Conservation (phyloP, 2,329 filamentous ascomycete genomes). For the Aspergillus ochraceus region DNA sequence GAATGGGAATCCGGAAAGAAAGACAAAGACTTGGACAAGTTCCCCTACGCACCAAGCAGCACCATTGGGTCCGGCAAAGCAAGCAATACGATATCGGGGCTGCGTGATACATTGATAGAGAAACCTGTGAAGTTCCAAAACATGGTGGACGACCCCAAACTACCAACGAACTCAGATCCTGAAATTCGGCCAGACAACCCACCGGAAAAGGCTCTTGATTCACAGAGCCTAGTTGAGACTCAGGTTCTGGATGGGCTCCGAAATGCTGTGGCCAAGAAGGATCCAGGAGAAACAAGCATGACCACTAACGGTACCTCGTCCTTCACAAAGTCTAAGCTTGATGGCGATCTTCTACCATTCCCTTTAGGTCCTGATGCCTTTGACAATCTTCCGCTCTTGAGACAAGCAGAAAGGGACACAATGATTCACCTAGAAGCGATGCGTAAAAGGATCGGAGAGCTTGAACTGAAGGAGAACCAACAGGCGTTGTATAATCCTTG, state of each 20-base stretch:
- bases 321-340: not conserved
- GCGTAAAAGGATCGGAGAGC: not conserved
- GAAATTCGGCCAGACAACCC: no score
- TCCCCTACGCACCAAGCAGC: no score
- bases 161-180: no score
- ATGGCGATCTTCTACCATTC: conserved; percentile 11
- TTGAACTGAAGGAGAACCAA: not conserved
- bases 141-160: no score
- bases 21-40: not conserved
- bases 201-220: not conserved
- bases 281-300: not conserved
- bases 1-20: not conserved
- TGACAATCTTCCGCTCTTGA: conserved; percentile 5
- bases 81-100: no score
- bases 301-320: not conserved
- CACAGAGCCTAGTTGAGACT: not conserved
- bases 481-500: not conserved
- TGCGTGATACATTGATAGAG: no score
- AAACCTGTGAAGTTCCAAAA: no score
- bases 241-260: not conserved
- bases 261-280: not conserved
- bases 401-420: not conserved
- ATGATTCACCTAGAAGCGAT: not conserved
- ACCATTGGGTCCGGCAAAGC: no score
- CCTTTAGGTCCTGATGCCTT: conserved; percentile 11